Evolutionary conservation across 805 yeast genomes (phyloP).

Genomic region (Kuraishia borneana): DNA sequence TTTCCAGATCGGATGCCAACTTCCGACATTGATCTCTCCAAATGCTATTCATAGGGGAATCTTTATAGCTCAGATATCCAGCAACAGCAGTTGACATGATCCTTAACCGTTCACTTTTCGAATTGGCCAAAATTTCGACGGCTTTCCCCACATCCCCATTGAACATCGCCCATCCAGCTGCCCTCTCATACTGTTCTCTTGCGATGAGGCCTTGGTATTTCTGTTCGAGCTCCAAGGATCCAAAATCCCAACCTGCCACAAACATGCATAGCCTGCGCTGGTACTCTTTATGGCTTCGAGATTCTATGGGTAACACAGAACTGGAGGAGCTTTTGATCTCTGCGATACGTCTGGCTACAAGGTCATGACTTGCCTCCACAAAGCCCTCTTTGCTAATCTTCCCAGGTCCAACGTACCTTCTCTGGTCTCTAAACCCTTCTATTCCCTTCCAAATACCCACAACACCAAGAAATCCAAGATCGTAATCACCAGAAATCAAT

Average conservation of each 20-base stretch:
- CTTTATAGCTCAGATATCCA: conserved; percentile 66
- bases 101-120: conserved; percentile 58
- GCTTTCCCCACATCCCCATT: conserved; percentile 82
- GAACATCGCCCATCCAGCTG: conserved; percentile 97
- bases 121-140: conserved; percentile 63
- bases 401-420: conserved; percentile 23
- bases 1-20: conserved; percentile 78
- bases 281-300: conserved; percentile 37
- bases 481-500: conserved; percentile 60
- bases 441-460: conserved; percentile 81
- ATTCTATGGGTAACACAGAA: conserved; percentile 26
- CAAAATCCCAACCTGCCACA: conserved; percentile 86
- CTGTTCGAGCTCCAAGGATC: conserved; percentile 62
- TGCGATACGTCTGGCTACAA: conserved; percentile 27
- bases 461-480: conserved; percentile 83
- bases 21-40: conserved; percentile 92
- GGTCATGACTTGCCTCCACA: conserved; percentile 38
- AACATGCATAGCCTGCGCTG: conserved; percentile 73
- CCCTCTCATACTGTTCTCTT: conserved; percentile 64
- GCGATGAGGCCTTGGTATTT: conserved; percentile 45
- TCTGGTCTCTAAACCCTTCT: conserved; percentile 36
- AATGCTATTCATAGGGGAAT: conserved; percentile 49
- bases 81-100: conserved; percentile 91
- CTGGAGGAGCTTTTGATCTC: conserved; percentile 36
- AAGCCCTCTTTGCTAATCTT: conserved; percentile 28